A percentile compares a stretch with the other conserved stretches of the same genome.
Conservation (phyloP, 192 early-diverging fungal species). For the Backusella morwellensis region DNA sequence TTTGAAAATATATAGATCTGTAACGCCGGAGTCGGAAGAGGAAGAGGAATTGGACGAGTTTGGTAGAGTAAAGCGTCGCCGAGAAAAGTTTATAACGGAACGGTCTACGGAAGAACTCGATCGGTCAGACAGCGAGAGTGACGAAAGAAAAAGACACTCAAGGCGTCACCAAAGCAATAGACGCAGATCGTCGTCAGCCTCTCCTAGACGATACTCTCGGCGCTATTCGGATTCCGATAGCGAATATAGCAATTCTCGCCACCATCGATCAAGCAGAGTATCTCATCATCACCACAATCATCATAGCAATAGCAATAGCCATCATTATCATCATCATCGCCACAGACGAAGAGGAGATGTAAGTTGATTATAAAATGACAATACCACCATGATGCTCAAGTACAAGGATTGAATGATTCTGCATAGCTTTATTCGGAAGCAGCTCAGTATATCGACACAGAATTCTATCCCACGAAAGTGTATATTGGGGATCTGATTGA, state of each 20-base stretch:
- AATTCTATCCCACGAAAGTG: conserved; percentile 51
- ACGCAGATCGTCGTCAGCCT: conserved; percentile 11
- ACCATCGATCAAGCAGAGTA: not conserved
- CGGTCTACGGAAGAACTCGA: conserved; percentile 18
- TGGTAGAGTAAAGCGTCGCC: conserved; percentile 31
- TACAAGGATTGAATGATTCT: not conserved
- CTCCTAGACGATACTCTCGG: not conserved
- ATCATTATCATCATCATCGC: not conserved
- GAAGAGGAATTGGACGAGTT: conserved; percentile 49
- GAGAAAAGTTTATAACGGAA: conserved; percentile 20
- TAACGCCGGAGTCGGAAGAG: not conserved
- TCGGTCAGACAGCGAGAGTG: conserved; percentile 5
- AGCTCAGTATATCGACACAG: conserved; percentile 49
- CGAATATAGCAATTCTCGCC: conserved; percentile 5
- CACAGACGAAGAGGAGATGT: conserved; percentile 2
- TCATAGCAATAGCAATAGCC: not conserved
- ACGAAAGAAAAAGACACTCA: not conserved
- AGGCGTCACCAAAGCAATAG: not conserved
- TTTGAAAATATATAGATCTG: not conserved
- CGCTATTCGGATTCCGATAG: conserved; percentile 16
- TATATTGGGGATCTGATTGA: conserved; percentile 46
- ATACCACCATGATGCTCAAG: not conserved
- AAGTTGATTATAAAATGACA: not conserved
- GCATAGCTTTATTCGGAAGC: conserved; percentile 42
- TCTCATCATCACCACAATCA: not conserved